Evolutionary conservation across 176 grass and related monocot genomes (phyloP).

Genomic region (Eremochloa ophiuroides): DNA sequence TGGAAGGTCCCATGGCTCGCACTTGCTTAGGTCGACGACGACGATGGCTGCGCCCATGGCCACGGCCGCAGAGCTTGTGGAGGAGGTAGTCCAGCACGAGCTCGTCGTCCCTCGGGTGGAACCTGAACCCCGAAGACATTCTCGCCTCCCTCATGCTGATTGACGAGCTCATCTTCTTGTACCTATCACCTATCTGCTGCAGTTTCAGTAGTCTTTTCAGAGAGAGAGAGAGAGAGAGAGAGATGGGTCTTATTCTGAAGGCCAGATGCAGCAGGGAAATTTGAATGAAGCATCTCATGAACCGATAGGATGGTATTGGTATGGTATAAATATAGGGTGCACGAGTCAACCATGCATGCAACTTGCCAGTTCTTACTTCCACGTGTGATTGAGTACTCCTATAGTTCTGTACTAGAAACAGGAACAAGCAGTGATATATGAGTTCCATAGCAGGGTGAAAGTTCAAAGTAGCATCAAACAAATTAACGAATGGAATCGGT

Average conservation of each 20-base stretch:
- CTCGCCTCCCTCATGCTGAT: slow-evolving; percentile 77
- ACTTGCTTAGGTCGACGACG: slow-evolving; percentile 86
- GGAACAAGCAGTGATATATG: no score
- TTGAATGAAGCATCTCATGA: neutral
- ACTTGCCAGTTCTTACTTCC: no score
- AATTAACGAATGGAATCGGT: no score
- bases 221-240: no score
- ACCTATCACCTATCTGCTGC: neutral
- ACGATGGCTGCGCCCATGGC: slow-evolving; percentile 25
- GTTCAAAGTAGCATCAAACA: no score
- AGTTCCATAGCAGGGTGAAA: no score
- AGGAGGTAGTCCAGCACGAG: slow-evolving; percentile 76
- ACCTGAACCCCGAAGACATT: slow-evolving; percentile 86
- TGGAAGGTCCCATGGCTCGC: slow-evolving; percentile 79
- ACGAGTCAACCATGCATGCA: slow-evolving; percentile 12
- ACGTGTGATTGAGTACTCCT: no score
- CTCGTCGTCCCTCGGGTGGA: slow-evolving; percentile 86
- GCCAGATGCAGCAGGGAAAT: neutral
- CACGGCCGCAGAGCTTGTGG: slow-evolving; percentile 42
- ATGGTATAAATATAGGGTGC: neutral
- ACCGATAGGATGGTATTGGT: no score
- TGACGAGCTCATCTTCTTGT: slow-evolving; percentile 46
- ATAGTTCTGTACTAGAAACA: no score
- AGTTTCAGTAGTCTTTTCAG: no score
- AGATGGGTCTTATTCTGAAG: no score